Conservation (phyloP, 371 early-diverging fungal genomes). For the Mortierella sp. region DNA sequence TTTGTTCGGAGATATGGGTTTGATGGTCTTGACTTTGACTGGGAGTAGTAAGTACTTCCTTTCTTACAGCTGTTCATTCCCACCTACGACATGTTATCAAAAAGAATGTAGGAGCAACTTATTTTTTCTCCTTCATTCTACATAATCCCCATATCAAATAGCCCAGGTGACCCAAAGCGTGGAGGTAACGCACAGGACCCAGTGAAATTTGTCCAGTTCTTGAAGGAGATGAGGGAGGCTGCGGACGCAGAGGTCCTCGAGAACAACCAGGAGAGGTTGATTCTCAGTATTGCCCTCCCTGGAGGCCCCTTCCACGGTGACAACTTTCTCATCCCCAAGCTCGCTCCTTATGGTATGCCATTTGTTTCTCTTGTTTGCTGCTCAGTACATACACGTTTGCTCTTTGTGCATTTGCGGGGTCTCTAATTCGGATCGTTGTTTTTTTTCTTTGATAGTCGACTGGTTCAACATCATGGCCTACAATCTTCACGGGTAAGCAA, state of each 20-base stretch:
- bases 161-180: slow-evolving; percentile 28
- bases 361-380: not conserved
- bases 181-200: slow-evolving; percentile 40
- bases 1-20: slow-evolving; percentile 34
- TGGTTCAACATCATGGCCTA: slow-evolving; percentile 59
- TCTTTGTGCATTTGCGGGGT: not conserved
- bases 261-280: slow-evolving; percentile 25
- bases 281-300: slow-evolving; percentile 45
- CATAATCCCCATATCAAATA: not conserved
- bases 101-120: not conserved
- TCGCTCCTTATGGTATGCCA: slow-evolving; percentile 33
- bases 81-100: not conserved
- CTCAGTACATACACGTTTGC: not conserved
- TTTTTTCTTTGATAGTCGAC: slow-evolving; percentile 26
- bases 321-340: slow-evolving; percentile 37
- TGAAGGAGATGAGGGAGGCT: slow-evolving; percentile 47
- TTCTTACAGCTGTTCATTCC: not conserved
- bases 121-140: not conserved
- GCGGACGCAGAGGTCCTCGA: slow-evolving; percentile 29
- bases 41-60: slow-evolving; percentile 45
- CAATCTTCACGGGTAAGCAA: slow-evolving; percentile 55
- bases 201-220: slow-evolving; percentile 39
- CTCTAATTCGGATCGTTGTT: not conserved
- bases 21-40: slow-evolving; percentile 57
- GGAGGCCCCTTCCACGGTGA: slow-evolving; percentile 53